Evolutionary conservation across 768 basidiomycete genomes (phyloP), one percentile per base, ranked within the genome.

Genomic region (Boletus sp.): DNA sequence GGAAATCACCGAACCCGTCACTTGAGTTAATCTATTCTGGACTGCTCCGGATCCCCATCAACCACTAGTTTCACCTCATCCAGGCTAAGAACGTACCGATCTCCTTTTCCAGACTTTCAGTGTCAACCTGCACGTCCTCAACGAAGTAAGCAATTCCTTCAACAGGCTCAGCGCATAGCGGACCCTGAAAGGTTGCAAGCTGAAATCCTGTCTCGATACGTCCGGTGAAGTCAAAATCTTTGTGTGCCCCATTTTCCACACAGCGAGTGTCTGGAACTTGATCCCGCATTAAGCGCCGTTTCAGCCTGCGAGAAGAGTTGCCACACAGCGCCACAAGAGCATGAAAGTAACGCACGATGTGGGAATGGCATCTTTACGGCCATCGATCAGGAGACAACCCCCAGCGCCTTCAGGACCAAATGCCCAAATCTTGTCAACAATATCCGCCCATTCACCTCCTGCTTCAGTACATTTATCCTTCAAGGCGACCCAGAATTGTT

Each of bases 161-260:
- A 8, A 98, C 85, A 2, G 97, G 97, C 71, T 99, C 97, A 7
- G 88, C 89, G 63, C 97, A 98, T 18, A 99, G 73, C 12, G 97
- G 96, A 0, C 97, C 97, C 72, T 95, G 93, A 70, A 94, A 89
- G 2, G 89, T 89, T 1, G 94, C 95, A 47, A 98, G 81, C 73
- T 97, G 95, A 74, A 99, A 99, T 2, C 95, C 96, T 5, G 88
- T 89, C 70, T 98, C 94, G 32, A 98, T 79, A 60, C 89, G 80
- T 53, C 84, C 84, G 62, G 94, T 88, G 59, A 98, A 91, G 59
- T 93, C 84, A 48, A 50, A 55, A 24, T 64, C 75, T 20, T 72
- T 72, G 48, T 74, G 70, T 14, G 67, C 69, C 54, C 70, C 75
- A 33, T 72, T 65, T 39, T 77, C 78, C 51, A 53, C 15, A 63